These are phyloP conservation scores for Xylariales sp. DNA, from an alignment of 2,329 filamentous ascomycete species.

Conservation along the genomic window DNA sequence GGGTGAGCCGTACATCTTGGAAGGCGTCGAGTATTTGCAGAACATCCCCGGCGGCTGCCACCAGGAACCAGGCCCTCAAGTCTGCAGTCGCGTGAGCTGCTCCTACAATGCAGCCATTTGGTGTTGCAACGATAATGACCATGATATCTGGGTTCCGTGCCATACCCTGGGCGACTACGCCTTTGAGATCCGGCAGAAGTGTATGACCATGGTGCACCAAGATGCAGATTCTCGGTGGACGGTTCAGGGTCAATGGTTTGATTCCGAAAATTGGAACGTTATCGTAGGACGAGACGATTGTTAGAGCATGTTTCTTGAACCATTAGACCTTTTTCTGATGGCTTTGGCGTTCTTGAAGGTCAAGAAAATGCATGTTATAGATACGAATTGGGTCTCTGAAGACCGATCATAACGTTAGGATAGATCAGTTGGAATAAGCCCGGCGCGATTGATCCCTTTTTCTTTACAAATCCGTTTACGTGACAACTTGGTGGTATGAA, in stretches of 20 bases:
- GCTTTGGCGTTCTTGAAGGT: too few species aligned
- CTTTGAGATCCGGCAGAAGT: not conserved
- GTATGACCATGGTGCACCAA: too few species aligned
- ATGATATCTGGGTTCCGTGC: not conserved
- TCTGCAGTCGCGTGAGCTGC: conserved; percentile 7
- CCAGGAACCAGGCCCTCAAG: not conserved
- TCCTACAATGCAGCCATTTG: conserved; percentile 1
- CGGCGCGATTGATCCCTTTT: too few species aligned
- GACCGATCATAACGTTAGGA: too few species aligned
- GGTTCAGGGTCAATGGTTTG: not conserved
- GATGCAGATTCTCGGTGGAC: too few species aligned
- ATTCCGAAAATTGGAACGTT: not conserved
- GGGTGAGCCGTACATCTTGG: not conserved
- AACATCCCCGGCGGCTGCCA: not conserved
- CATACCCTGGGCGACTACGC: not conserved
- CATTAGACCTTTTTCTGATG: too few species aligned
- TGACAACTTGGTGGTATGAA: too few species aligned
- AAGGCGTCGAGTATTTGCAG: conserved; percentile 1
- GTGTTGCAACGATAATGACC: not conserved
- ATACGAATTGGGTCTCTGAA: too few species aligned
- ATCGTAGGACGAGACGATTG: not conserved
- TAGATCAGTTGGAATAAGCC: too few species aligned
- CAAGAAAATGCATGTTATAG: too few species aligned
- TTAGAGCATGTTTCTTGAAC: not conserved
- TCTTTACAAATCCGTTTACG: too few species aligned